Conservation (phyloP, 2,329 filamentous ascomycete species). For the Trichoderma simmonsii region DNA sequence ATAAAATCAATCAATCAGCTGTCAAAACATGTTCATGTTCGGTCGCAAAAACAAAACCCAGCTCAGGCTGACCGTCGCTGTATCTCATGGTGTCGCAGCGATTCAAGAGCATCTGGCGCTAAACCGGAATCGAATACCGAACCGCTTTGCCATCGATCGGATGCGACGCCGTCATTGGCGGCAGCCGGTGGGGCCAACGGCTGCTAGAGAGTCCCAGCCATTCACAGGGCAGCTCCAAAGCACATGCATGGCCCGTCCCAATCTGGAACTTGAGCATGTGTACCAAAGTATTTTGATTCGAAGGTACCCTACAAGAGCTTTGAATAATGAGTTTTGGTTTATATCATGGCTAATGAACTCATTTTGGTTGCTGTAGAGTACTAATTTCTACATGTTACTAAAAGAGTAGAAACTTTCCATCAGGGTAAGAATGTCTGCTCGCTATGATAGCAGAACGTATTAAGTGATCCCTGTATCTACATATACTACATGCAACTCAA, state of each 20-base stretch:
- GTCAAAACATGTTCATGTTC: background rate
- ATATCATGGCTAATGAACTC: background rate
- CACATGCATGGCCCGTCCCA: constrained; percentile 13
- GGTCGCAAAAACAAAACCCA: background rate
- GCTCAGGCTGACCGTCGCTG: background rate
- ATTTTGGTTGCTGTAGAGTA: background rate
- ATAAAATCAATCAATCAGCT: background rate
- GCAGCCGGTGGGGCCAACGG: background rate
- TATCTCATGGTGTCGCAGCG: background rate
- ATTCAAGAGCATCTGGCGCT: background rate
- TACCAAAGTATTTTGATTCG: background rate
- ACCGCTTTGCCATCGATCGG: background rate
- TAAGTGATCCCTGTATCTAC: background rate
- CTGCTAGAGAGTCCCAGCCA: background rate
- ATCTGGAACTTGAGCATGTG: background rate
- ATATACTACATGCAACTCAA: background rate
- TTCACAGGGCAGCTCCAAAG: constrained; percentile 11
- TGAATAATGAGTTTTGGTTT: background rate
- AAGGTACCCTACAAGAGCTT: background rate
- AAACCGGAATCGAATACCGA: constrained; percentile 19
- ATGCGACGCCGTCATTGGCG: constrained; percentile 3
- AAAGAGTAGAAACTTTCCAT: background rate
- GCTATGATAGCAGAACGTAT: background rate
- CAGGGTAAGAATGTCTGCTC: too few relatives aligned
- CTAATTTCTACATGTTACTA: background rate